phyloP scores from a whole-genome alignment of 202 grass and related monocot genomes.

The Hordeum pubiflorum region DNA sequence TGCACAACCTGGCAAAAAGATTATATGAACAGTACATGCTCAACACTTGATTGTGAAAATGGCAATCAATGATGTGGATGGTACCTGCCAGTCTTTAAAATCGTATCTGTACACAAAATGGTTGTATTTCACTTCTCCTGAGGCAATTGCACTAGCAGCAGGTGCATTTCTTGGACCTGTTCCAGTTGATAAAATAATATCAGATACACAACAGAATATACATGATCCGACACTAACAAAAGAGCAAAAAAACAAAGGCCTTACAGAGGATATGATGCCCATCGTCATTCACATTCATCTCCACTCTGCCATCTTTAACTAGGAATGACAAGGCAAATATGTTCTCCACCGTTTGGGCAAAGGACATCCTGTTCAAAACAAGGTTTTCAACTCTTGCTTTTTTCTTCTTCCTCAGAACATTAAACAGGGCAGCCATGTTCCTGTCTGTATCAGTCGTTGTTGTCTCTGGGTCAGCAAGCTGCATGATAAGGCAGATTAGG shows the following conservation, averaged over 20 bases:
- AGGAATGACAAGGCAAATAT: conserved; percentile 86
- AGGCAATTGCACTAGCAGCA: conserved; percentile 34
- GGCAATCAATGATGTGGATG: neutral
- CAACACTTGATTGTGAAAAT: neutral
- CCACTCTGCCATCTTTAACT: conserved; percentile 80
- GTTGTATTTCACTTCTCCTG: conserved; percentile 44
- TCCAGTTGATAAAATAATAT: neutral
- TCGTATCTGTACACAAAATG: conserved; percentile 86
- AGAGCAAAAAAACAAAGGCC: neutral
- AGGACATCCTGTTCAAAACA: conserved; percentile 63
- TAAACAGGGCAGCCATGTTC: conserved; percentile 65
- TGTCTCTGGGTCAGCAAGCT: conserved; percentile 46
- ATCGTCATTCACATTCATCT: conserved; percentile 47
- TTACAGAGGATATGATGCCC: conserved; percentile 70
- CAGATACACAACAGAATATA: neutral
- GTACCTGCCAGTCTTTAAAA: conserved; percentile 88
- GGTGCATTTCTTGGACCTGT: conserved; percentile 89
- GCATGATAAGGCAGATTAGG: neutral
- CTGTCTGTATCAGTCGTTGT: conserved; percentile 64
- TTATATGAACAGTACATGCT: neutral
- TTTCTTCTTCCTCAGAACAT: conserved; percentile 72
- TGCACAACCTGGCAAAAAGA: neutral
- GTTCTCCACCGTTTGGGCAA: conserved; percentile 84
- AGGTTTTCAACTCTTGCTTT: conserved; percentile 55
- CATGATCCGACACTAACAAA: neutral